These are phyloP conservation scores for Phytophthora tentaculata DNA, from an alignment of 352 stramenopile genomes.

Conservation along the genomic window DNA sequence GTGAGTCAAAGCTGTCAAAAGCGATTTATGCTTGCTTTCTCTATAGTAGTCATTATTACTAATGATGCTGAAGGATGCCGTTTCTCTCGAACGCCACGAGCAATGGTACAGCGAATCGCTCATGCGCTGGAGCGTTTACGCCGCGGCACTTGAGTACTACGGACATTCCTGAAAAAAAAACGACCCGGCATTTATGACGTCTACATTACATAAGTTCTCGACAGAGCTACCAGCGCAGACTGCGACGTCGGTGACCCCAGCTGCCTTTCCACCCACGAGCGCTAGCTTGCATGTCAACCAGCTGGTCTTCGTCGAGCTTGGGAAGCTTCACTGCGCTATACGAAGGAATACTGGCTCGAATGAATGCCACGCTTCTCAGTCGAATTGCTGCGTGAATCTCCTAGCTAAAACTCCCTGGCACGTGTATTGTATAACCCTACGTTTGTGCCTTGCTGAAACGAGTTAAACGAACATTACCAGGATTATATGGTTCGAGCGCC, in stretches of 20 bases:
- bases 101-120: constrained; percentile 54
- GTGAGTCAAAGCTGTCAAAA: too few species aligned
- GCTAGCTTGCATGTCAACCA: constrained; percentile 93
- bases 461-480: constrained; percentile 95
- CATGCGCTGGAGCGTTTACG: constrained; percentile 66
- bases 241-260: constrained; percentile 35
- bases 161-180: constrained; percentile 58
- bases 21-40: too few species aligned
- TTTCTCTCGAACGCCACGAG: constrained; percentile 38
- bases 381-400: constrained; percentile 96
- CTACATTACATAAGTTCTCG: constrained; percentile 48
- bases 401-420: constrained; percentile 97
- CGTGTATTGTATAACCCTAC: constrained; percentile 97
- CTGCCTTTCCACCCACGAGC: constrained; percentile 50
- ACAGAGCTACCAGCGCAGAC: constrained; percentile 42
- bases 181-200: constrained; percentile 55
- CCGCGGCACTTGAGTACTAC: constrained; percentile 45
- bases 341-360: constrained; percentile 96
- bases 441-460: constrained; percentile 99
- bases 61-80: constrained; percentile 21
- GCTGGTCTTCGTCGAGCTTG: constrained; percentile 91
- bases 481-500: constrained; percentile 93
- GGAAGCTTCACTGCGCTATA: constrained; percentile 94
- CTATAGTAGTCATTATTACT: too few species aligned
- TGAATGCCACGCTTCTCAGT: constrained; percentile 98